Evolutionary conservation across 2,329 filamentous ascomycete species (phyloP), one percentile per base, ranked within the genome.

Genomic region (Alternaria triticimaculans): DNA sequence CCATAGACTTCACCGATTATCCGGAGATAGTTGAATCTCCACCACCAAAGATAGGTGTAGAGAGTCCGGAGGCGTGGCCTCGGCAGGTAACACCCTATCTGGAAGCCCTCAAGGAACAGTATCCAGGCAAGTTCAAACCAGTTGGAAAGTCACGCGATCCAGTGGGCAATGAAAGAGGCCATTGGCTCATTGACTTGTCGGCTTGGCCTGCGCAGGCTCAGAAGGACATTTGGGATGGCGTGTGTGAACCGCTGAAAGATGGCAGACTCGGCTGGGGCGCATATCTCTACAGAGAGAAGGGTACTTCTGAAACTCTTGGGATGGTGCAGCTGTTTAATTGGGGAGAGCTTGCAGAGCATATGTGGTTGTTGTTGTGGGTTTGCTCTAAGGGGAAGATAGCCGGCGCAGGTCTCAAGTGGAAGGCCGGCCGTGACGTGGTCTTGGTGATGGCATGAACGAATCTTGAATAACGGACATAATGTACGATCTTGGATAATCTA

Each of bases 301-400:
- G 57, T 15, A 60, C 56, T 45, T n/a, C 46, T 9, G 44, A 58
- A 12, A 55, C 65, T 11, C 65, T 80, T 11, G 81, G 83, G 60
- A 78, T 68, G 1, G 76, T 96, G 2, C 86, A 88, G 33, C 78
- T 95, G 1, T 96, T 92, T 75, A 92, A 92, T 73, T 97, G 92
- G 90, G 94, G 92, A 0, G 87, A 90, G 65, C 82, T 93, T 1
- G 87, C 88, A 0, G 86, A 88, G 58, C 90, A 96, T 72, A 84
- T 92, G 33, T 97, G 93, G 77, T 80, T 96, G 5, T 77, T 94
- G 43, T 79, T 97, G 0, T 95, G 92, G 75, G 80, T 94, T 14
- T 91, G 89, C 0, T 95, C 90, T 70, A 84, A 87, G 60, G 85
- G 90, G 30, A 84, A 84, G 64, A 79, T 94, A 15, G 85, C 86